Evolutionary conservation across 495 filamentous ascomycete genomes (phyloP).

Genomic region (Penicillium atrosanguineum): DNA sequence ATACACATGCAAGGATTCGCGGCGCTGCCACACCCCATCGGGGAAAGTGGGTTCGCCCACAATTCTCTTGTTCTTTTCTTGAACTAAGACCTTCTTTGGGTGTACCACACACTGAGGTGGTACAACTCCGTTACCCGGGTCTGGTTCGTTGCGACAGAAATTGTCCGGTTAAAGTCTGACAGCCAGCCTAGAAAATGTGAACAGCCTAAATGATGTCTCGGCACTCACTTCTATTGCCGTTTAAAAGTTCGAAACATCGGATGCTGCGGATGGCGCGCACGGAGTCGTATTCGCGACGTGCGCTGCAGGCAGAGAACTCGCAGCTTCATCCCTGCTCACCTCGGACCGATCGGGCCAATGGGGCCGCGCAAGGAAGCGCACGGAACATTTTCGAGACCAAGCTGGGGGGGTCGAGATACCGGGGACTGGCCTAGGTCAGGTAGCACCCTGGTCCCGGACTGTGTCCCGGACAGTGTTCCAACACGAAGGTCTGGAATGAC

Average conservation of each 20-base stretch:
- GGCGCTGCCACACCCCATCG: constrained; percentile 1
- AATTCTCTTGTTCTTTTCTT: background rate
- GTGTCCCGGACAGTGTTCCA: constrained; percentile 15
- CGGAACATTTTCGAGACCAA: constrained; percentile 4
- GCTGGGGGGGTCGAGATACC: background rate
- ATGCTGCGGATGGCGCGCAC: constrained; percentile 22
- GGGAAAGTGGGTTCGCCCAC: background rate
- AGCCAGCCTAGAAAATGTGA: background rate
- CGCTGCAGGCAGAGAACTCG: constrained; percentile 11
- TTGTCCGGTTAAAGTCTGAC: background rate
- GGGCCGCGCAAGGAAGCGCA: constrained; percentile 4
- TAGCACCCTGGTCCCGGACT: constrained; percentile 9
- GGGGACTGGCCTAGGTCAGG: constrained; percentile 4
- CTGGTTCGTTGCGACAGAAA: background rate
- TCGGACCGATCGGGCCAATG: constrained; percentile 19
- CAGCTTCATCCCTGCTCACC: background rate
- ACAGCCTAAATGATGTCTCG: background rate
- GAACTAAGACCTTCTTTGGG: background rate
- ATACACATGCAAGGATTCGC: constrained; percentile 8
- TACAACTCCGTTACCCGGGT: background rate
- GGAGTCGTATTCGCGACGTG: constrained; percentile 16
- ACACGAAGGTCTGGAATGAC: constrained; percentile 22
- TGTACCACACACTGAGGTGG: background rate
- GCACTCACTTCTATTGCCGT: constrained; percentile 1
- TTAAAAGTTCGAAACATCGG: constrained; percentile 5